phyloP scores from a whole-genome alignment of 108 stramenopile genomes.

The Skeletonema potamos region DNA sequence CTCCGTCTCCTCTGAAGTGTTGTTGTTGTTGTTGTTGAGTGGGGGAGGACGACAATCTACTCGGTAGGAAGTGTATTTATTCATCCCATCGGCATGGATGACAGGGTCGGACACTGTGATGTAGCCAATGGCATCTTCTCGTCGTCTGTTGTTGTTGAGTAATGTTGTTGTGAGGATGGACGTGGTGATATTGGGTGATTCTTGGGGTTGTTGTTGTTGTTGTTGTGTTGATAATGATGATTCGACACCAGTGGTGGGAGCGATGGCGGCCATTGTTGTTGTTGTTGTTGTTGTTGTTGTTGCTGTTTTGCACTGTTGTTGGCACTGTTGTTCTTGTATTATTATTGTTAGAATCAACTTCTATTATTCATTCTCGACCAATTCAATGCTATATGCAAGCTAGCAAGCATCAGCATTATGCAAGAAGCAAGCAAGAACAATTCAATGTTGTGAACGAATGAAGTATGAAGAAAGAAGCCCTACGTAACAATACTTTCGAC shows the following conservation, averaged over 20 bases:
- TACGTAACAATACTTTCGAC: too few species aligned
- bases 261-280: background rate
- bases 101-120: conserved; percentile 83
- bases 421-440: too few species aligned
- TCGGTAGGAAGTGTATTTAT: conserved; percentile 90
- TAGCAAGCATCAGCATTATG: too few species aligned
- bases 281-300: background rate
- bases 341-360: too few species aligned
- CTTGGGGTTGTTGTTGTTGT: background rate
- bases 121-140: conserved; percentile 41
- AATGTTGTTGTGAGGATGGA: background rate
- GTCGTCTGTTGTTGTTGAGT: background rate
- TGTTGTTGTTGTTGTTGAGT: conserved; percentile 6
- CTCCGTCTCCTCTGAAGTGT: too few species aligned
- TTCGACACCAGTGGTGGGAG: background rate
- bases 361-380: too few species aligned
- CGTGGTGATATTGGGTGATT: background rate
- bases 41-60: conserved; percentile 81
- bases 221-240: background rate
- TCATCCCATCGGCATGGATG: conserved; percentile 86
- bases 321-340: too few species aligned
- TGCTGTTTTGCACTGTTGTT: background rate
- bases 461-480: too few species aligned
- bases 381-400: too few species aligned
- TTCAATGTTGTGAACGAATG: too few species aligned